Evolutionary conservation across 2,329 filamentous ascomycete genomes (phyloP).

Genomic region (Paecilomyces fulvus): DNA sequence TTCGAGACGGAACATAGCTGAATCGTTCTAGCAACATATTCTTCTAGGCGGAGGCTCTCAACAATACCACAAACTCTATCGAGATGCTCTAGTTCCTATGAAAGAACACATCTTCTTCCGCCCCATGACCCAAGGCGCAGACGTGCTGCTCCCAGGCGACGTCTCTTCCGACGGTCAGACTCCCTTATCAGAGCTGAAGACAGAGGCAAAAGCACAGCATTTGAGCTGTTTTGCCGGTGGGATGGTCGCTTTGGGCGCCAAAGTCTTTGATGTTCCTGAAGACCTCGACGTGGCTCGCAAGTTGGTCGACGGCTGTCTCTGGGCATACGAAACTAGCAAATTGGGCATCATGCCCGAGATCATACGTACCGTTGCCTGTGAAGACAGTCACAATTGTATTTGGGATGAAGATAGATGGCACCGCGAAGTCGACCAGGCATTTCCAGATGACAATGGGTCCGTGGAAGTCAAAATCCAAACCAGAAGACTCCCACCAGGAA

Average conservation of each 20-base stretch:
- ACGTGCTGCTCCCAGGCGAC: constrained; percentile 67
- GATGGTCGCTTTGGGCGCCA: constrained; percentile 46
- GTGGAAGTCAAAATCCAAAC: constrained; percentile 9
- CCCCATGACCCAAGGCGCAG: constrained; percentile 61
- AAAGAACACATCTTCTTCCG: constrained; percentile 69
- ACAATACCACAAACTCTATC: constrained; percentile 61
- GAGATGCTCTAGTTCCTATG: constrained; percentile 57
- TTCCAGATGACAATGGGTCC: not conserved
- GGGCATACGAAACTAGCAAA: constrained; percentile 43
- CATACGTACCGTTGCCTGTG: constrained; percentile 37
- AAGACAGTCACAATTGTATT: constrained; percentile 28
- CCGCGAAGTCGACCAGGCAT: constrained; percentile 8
- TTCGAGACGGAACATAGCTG: no score
- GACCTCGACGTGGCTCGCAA: constrained; percentile 43
- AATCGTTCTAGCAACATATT: constrained; percentile 43
- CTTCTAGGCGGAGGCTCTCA: constrained; percentile 62
- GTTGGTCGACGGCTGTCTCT: constrained; percentile 48
- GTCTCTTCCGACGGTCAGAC: constrained; percentile 19
- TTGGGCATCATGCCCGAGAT: constrained; percentile 49
- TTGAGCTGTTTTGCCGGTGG: constrained; percentile 48
- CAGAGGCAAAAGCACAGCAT: constrained; percentile 41
- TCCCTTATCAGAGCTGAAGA: constrained; percentile 7
- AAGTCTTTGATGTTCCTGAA: constrained; percentile 42
- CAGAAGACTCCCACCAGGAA: constrained; percentile 11
- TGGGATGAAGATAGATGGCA: constrained; percentile 28